phyloP scores from a whole-genome alignment of 345 rosid genomes.

The Populus ilicifolia region DNA sequence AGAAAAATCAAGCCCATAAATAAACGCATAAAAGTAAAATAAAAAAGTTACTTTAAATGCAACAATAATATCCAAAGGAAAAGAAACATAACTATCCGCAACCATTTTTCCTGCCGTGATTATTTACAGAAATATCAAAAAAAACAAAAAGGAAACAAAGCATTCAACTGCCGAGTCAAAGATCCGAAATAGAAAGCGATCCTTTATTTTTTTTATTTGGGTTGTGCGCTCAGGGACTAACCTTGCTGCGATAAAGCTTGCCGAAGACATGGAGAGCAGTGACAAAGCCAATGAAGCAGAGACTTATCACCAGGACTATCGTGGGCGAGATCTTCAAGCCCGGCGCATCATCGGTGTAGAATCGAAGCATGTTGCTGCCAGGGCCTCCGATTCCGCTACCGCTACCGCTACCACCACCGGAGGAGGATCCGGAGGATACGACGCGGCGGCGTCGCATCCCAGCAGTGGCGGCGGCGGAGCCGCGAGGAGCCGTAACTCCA shows the following conservation, averaged over 20 bases:
- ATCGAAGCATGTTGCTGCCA: conserved; percentile 74
- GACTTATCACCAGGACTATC: conserved; percentile 84
- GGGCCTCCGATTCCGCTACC: conserved; percentile 32
- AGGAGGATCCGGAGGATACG: conserved; percentile 36
- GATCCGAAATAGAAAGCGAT: conserved; percentile 1
- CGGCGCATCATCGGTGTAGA: conserved; percentile 95
- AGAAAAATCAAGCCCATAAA: not conserved
- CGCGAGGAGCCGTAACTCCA: conserved; percentile 73
- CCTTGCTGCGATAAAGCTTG: conserved; percentile 70
- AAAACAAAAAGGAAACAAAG: not conserved
- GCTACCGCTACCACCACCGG: conserved; percentile 24
- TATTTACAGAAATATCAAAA: conserved; percentile 20
- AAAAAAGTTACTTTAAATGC: not conserved
- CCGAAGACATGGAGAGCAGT: conserved; percentile 93
- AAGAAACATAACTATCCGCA: too few relatives aligned
- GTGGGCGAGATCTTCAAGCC: conserved; percentile 92
- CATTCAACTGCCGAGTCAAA: conserved; percentile 10
- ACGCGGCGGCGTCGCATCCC: conserved; percentile 90
- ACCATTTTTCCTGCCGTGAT: not conserved
- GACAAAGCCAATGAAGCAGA: conserved; percentile 94
- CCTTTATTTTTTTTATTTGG: not conserved
- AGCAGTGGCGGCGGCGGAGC: conserved; percentile 86
- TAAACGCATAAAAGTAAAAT: too few relatives aligned
- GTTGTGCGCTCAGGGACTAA: conserved; percentile 38
- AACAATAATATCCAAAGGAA: not conserved